Conservation (phyloP, 257 asterid genomes). For the Solanum commersonii region DNA sequence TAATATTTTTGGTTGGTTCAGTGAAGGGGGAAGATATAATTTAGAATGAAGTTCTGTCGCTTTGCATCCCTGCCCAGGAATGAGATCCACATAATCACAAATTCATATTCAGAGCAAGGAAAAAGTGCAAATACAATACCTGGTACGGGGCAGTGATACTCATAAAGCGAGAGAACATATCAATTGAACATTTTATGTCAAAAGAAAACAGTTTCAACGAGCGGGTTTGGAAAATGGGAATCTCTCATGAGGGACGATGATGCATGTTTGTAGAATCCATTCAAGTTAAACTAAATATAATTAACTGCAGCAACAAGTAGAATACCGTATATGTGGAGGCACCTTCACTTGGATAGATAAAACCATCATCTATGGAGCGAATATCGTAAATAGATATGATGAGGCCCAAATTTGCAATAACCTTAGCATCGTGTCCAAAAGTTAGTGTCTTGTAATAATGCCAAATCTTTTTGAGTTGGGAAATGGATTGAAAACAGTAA, state of each 20-base stretch:
- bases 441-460: not conserved
- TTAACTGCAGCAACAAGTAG: not conserved
- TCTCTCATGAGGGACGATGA: not conserved
- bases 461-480: not conserved
- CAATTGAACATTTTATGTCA: not conserved
- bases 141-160: not conserved
- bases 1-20: not conserved
- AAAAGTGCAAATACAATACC: not conserved
- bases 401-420: constrained; percentile 57
- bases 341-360: constrained; percentile 65
- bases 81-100: not conserved
- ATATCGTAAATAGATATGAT: constrained; percentile 69
- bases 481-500: not conserved
- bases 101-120: not conserved
- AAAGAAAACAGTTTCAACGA: not conserved
- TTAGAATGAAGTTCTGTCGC: not conserved
- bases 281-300: not conserved
- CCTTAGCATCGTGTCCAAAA: constrained; percentile 25
- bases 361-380: constrained; percentile 67
- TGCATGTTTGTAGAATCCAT: not conserved
- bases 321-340: constrained; percentile 84
- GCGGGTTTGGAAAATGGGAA: not conserved
- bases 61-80: not conserved
- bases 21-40: not conserved
- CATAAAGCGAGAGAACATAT: not conserved